These are phyloP conservation scores for Chloranthus sessilifolius DNA, from an alignment of 164 flowering plant species.

Conservation along the genomic window DNA sequence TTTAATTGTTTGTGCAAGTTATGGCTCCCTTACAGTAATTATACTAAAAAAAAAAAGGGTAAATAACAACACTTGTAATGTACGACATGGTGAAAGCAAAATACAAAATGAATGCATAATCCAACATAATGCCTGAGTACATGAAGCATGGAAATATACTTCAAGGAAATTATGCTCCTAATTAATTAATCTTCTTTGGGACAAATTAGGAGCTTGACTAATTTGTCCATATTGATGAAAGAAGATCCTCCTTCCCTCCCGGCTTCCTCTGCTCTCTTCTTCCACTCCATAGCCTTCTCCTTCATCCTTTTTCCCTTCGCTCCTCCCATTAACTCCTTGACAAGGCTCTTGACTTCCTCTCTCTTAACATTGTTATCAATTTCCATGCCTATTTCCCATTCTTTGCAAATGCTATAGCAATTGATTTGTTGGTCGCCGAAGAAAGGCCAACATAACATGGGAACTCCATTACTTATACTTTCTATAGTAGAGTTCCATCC, in stretches of 20 bases:
- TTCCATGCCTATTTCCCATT: conserved; percentile 15
- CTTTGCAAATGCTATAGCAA: conserved; percentile 13
- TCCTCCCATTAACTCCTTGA: conserved; percentile 10
- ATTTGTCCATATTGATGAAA: conserved; percentile 9
- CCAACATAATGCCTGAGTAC: too few relatives aligned
- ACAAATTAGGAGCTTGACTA: too few relatives aligned
- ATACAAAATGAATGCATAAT: too few relatives aligned
- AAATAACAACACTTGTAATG: too few relatives aligned
- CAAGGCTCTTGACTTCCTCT: conserved; percentile 6
- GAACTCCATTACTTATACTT: conserved; percentile 14
- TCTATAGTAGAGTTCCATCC: conserved; percentile 16
- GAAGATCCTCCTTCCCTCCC: conserved; percentile 12
- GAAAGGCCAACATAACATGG: conserved; percentile 20
- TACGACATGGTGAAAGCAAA: too few relatives aligned
- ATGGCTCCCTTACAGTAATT: too few relatives aligned
- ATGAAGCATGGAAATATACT: too few relatives aligned
- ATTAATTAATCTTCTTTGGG: too few relatives aligned
- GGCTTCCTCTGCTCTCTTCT: conserved; percentile 13
- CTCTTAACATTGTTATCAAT: conserved; percentile 5
- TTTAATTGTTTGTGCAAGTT: too few relatives aligned
- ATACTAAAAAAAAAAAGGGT: too few relatives aligned
- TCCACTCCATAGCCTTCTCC: conserved; percentile 21
- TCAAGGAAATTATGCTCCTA: too few relatives aligned
- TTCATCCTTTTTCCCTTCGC: conserved; percentile 16
- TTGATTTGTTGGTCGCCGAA: conserved; percentile 18